These are phyloP conservation scores for Fraxinus greggii DNA, from an alignment of 305 asterid species.

Conservation along the genomic window DNA sequence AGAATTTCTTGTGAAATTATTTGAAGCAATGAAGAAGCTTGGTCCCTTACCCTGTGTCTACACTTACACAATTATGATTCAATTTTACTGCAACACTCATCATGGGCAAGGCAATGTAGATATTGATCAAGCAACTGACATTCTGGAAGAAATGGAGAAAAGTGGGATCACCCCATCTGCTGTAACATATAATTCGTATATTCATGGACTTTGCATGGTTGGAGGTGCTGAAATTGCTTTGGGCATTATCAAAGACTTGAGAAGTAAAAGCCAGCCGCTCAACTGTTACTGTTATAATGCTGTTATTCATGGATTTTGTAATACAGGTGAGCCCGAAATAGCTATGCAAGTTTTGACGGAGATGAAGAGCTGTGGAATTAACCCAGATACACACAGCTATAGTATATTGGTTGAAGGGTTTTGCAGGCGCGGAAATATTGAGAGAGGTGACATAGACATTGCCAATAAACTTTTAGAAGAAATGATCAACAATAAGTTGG, in stretches of 20 bases:
- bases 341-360: conserved; percentile 43
- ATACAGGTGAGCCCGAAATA: conserved; percentile 17
- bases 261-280: conserved; percentile 30
- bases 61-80: conserved; percentile 53
- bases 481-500: conserved; percentile 35
- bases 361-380: conserved; percentile 48
- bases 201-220: conserved; percentile 57
- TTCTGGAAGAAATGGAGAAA: conserved; percentile 47
- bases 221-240: conserved; percentile 44
- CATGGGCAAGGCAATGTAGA: conserved; percentile 26
- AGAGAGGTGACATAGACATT: conserved; percentile 39
- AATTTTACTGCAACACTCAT: conserved; percentile 43
- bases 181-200: conserved; percentile 43
- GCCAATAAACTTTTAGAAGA: conserved; percentile 38
- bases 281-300: conserved; percentile 25
- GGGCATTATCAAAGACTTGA: conserved; percentile 35
- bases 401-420: conserved; percentile 58
- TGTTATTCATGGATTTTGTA: too few relatives aligned
- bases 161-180: conserved; percentile 45
- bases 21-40: conserved; percentile 44
- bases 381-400: conserved; percentile 52
- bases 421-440: conserved; percentile 35
- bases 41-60: conserved; percentile 63
- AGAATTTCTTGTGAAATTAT: conserved; percentile 32
- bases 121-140: conserved; percentile 38